phyloP scores from a whole-genome alignment of 202 grass and related monocot genomes.

The Elaeis oleifera region DNA sequence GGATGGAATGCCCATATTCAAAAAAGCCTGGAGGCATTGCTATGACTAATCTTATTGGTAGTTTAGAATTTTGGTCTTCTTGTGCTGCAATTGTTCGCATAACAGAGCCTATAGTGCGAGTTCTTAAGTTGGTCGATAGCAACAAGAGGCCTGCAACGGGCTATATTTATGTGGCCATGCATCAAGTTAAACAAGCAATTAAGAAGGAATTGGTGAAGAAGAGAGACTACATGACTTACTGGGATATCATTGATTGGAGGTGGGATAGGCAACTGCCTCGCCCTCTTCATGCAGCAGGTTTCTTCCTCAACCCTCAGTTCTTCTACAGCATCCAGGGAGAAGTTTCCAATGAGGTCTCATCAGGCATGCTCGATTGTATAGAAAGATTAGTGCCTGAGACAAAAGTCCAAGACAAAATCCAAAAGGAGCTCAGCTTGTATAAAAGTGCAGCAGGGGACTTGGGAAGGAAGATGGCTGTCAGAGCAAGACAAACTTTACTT shows the following conservation, averaged over 20 bases:
- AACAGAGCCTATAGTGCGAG: slow-evolving; percentile 59
- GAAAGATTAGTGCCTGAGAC: slow-evolving; percentile 74
- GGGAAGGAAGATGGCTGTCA: slow-evolving; percentile 74
- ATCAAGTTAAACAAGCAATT: slow-evolving; percentile 66
- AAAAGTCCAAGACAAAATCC: slow-evolving; percentile 89
- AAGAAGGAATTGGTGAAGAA: slow-evolving; percentile 70
- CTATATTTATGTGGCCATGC: slow-evolving; percentile 70
- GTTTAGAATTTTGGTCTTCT: slow-evolving; percentile 56
- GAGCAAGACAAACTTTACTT: slow-evolving; percentile 74
- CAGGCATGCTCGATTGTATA: slow-evolving; percentile 85
- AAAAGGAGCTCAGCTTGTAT: slow-evolving; percentile 78
- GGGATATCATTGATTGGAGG: slow-evolving; percentile 81
- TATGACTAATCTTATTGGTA: slow-evolving; percentile 51
- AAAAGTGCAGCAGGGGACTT: slow-evolving; percentile 66
- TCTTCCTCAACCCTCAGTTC: slow-evolving; percentile 85
- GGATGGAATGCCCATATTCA: slow-evolving; percentile 40
- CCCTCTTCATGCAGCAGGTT: slow-evolving; percentile 73
- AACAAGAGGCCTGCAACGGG: slow-evolving; percentile 72
- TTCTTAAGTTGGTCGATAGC: slow-evolving; percentile 70
- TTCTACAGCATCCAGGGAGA: slow-evolving; percentile 67
- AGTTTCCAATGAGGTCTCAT: slow-evolving; percentile 62
- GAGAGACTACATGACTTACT: slow-evolving; percentile 52
- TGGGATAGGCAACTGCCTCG: slow-evolving; percentile 49
- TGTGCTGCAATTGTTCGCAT: slow-evolving; percentile 57
- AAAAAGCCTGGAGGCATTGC: slow-evolving; percentile 54